Conservation (phyloP, 2,329 filamentous ascomycete genomes). For the Microcera coccophila region DNA sequence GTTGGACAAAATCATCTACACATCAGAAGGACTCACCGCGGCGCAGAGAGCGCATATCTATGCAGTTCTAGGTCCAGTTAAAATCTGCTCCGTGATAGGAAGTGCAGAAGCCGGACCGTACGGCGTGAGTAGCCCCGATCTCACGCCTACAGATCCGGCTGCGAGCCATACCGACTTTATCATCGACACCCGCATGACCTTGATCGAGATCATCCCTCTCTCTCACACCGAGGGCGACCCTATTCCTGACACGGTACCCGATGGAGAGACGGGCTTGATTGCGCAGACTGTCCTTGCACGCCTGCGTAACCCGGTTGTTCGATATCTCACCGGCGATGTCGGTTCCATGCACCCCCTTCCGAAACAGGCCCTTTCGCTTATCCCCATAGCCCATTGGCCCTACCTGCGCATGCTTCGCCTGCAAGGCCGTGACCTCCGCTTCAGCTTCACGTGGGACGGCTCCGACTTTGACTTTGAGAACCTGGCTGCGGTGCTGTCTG, state of each 20-base stretch:
- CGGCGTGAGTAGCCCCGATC: conserved; percentile 29
- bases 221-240: conserved; percentile 8
- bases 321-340: conserved; percentile 42
- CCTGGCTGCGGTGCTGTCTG: conserved; percentile 23
- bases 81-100: conserved; percentile 39
- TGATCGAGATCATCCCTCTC: conserved; percentile 36
- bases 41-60: conserved; percentile 32
- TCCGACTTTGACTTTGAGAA: conserved; percentile 36
- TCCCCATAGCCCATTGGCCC: conserved; percentile 21
- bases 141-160: conserved; percentile 15
- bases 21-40: conserved; percentile 37
- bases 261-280: conserved; percentile 36
- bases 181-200: conserved; percentile 34
- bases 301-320: conserved; percentile 40
- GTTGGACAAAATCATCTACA: conserved; percentile 42
- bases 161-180: conserved; percentile 33
- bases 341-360: conserved; percentile 38
- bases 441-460: conserved; percentile 42
- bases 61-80: conserved; percentile 28
- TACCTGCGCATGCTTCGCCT: conserved; percentile 36
- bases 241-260: conserved; percentile 14
- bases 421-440: conserved; percentile 38
- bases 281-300: conserved; percentile 41
- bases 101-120: conserved; percentile 43
- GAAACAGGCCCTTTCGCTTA: not conserved